phyloP scores from a whole-genome alignment of 805 yeast species.

The Maudiozyma bulderi region DNA sequence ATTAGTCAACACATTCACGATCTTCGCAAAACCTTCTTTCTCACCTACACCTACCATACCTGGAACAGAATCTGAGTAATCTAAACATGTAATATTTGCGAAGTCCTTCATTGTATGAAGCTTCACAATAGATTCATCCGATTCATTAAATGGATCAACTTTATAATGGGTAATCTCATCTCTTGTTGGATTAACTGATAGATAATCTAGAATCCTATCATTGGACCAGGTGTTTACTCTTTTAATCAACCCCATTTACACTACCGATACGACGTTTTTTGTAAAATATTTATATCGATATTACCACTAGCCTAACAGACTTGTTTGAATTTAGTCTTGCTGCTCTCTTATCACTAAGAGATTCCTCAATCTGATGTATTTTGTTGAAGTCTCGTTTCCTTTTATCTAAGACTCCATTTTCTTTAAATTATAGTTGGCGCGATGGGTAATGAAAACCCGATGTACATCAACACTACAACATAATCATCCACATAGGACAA shows the following conservation, averaged over 20 bases:
- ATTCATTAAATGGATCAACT: slow-evolving; percentile 39
- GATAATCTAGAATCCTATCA: slow-evolving; percentile 26
- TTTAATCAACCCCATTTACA: slow-evolving; percentile 25
- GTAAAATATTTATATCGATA: too few species aligned
- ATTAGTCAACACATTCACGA: slow-evolving; percentile 45
- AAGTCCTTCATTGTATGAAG: slow-evolving; percentile 52
- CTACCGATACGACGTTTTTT: too few species aligned
- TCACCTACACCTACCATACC: slow-evolving; percentile 72
- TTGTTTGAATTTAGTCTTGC: neutral
- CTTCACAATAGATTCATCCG: slow-evolving; percentile 45
- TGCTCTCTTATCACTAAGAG: neutral
- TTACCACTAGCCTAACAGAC: too few species aligned
- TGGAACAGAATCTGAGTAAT: slow-evolving; percentile 44
- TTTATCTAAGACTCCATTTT: too few species aligned
- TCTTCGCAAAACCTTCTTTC: slow-evolving; percentile 52
- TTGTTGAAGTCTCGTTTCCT: too few species aligned
- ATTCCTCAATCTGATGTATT: too few species aligned
- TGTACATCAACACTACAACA: too few species aligned
- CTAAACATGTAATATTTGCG: slow-evolving; percentile 56
- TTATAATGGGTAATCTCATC: slow-evolving; percentile 67
- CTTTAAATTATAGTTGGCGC: too few species aligned
- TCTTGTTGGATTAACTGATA: slow-evolving; percentile 67
- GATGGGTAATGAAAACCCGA: too few species aligned
- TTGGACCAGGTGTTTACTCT: slow-evolving; percentile 26
- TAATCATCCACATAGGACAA: too few species aligned